These are phyloP conservation scores for Sporobolomyces roseus DNA, from an alignment of 768 basidiomycete genomes.

Conservation along the genomic window DNA sequence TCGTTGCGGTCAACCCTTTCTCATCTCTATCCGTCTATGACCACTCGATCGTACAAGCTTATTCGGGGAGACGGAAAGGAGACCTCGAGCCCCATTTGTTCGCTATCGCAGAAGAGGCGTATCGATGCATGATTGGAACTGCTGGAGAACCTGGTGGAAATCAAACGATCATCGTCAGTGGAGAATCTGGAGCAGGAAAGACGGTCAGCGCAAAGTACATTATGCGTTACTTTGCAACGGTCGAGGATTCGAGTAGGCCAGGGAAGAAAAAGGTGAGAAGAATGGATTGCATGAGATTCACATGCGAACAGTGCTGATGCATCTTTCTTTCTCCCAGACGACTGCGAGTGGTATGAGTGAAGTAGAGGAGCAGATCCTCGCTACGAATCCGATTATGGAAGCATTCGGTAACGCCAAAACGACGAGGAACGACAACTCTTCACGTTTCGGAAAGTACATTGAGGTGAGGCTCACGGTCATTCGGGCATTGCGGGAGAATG, in stretches of 20 bases:
- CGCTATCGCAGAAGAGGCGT: slow-evolving; percentile 98
- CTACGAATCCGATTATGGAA: slow-evolving; percentile 98
- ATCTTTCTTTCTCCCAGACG: no score
- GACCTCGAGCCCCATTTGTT: slow-evolving; percentile 97
- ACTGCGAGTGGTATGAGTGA: slow-evolving; percentile 62
- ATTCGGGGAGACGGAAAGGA: slow-evolving; percentile 83
- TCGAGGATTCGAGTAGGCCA: slow-evolving; percentile 71
- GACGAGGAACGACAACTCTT: slow-evolving; percentile 97
- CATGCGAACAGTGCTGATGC: no score
- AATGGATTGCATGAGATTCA: no score
- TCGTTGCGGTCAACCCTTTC: slow-evolving; percentile 98
- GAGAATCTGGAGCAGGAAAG: slow-evolving; percentile 99
- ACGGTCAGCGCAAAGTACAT: slow-evolving; percentile 99
- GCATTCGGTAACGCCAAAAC: slow-evolving; percentile 99
- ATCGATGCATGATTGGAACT: slow-evolving; percentile 92
- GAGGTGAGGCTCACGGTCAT: no score
- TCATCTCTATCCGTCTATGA: slow-evolving; percentile 95
- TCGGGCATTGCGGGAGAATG: no score
- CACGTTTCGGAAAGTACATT: slow-evolving; percentile 98
- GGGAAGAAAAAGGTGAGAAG: slow-evolving; percentile 46
- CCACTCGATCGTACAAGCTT: slow-evolving; percentile 94
- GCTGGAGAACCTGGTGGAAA: slow-evolving; percentile 56
- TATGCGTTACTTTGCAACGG: slow-evolving; percentile 97
- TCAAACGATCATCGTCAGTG: slow-evolving; percentile 97
- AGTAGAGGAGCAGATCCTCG: slow-evolving; percentile 93